Base-by-base conservation (phyloP, 208 protist species). In the Trypanosoma cruzi region DNA sequence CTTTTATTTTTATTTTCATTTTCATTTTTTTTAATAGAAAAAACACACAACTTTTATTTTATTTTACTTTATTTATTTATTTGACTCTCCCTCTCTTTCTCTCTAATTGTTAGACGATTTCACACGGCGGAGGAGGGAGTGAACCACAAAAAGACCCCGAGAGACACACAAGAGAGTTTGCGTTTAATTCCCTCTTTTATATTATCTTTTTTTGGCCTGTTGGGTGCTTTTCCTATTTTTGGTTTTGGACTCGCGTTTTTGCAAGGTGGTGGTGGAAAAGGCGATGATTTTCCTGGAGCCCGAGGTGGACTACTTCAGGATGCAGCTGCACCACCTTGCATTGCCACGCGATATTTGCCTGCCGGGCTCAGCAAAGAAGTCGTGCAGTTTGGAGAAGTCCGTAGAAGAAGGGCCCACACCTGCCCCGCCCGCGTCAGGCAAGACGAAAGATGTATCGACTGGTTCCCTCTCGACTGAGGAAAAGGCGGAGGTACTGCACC, bases 221-320 rank as follows among this genome's bases (percentile, higher is more conserved):
- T 44, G 22, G 6, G 44, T 20, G 11, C 20, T 3, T 49, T 49
- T 49, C 4, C 16, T 49, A 5, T 5, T 20, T 49, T 49, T 8
- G 0, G 16, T 52, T 52, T n/a, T 24, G 20, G 24, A 7, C 49
- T 60, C 4, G 13, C n/a, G 16, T 32, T 61, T 52, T 16, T 66
- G 36, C 20, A 40, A n/a, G n/a, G 36, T 40, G 22, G 32, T n/a
- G 61, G 32, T 62, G 32, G 29, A 42, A 61, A 53, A 46, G 48
- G 22, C 24, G 49, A 92, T 92, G 86, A 18, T 92, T 14, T 89
- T 84, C 56, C 29, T 84, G 10, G 86, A 92, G 55, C 83, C 86
- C 7, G 86, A 92, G 20, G 73, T 92, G 11, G 83, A 89, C 62
- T 89, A 71, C 70, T 84, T 92, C 53, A 77, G 73, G 50, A 68